Evolutionary conservation across 345 rosid genomes (phyloP).

Genomic region (Salix viminalis): DNA sequence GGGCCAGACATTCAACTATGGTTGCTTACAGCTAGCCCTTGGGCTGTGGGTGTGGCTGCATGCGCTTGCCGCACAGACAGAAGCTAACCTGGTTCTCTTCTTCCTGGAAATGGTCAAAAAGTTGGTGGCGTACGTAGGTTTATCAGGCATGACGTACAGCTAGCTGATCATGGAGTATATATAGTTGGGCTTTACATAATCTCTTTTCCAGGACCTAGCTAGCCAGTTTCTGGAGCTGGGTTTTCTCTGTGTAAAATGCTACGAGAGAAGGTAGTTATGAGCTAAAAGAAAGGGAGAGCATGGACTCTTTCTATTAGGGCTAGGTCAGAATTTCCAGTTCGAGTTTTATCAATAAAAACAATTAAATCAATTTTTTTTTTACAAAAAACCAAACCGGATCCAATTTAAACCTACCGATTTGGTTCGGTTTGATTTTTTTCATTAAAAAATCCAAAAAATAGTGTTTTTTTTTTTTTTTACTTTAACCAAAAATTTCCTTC

Average conservation of each 20-base stretch:
- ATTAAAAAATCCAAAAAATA: too few relatives aligned
- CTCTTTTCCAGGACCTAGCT: constrained; percentile 40
- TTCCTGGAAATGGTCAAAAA: constrained; percentile 54
- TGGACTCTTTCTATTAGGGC: not conserved
- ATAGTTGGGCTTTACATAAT: not conserved
- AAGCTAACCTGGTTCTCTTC: constrained; percentile 49
- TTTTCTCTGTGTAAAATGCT: constrained; percentile 44
- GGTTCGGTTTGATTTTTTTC: too few relatives aligned
- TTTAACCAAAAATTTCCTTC: too few relatives aligned
- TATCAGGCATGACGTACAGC: constrained; percentile 47
- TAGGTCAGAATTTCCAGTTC: too few relatives aligned
- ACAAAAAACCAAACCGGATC: too few relatives aligned
- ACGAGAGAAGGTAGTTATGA: not conserved
- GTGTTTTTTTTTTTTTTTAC: too few relatives aligned
- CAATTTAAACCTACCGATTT: too few relatives aligned
- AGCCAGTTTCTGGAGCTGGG: constrained; percentile 44
- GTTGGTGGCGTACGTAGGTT: constrained; percentile 54
- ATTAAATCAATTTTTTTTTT: too few relatives aligned
- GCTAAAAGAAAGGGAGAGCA: not conserved
- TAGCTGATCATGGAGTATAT: not conserved
- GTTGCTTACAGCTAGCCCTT: constrained; percentile 65
- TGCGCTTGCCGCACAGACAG: constrained; percentile 63
- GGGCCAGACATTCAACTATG: constrained; percentile 63
- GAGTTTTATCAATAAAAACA: too few relatives aligned
- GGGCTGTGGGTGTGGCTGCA: constrained; percentile 64